Evolutionary conservation across 2,329 filamentous ascomycete genomes (phyloP).

Genomic region (Ophiobolus disseminans): DNA sequence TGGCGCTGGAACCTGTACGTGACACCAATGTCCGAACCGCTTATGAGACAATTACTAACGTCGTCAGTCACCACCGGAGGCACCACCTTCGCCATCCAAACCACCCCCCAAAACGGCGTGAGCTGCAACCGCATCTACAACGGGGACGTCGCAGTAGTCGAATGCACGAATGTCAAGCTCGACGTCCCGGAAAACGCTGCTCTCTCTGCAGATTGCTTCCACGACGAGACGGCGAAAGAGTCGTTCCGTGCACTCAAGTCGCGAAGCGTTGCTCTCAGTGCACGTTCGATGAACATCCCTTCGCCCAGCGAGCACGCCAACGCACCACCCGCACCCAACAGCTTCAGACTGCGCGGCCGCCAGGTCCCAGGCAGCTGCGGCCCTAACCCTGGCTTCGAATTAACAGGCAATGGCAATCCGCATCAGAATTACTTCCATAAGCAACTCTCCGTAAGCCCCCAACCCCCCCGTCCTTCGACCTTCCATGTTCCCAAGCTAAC

Average conservation of each 20-base stretch:
- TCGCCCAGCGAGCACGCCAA: background rate
- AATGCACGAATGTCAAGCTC: constrained; percentile 1
- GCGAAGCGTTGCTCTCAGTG: background rate
- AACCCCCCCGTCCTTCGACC: no score
- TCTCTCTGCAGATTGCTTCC: constrained; percentile 5
- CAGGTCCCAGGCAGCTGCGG: background rate
- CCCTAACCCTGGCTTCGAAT: no score
- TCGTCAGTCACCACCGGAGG: background rate
- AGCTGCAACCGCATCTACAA: constrained; percentile 6
- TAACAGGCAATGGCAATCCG: constrained; percentile 1
- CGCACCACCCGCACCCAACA: background rate
- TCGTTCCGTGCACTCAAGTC: background rate
- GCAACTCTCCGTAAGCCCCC: constrained; percentile 5
- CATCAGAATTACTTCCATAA: constrained; percentile 11
- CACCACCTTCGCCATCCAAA: constrained; percentile 2
- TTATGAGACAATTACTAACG: no score
- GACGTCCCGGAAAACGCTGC: constrained; percentile 2
- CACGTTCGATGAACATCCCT: background rate
- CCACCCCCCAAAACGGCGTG: constrained; percentile 3
- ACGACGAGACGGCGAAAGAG: constrained; percentile 1
- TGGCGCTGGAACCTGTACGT: constrained; percentile 4
- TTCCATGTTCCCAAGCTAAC: no score
- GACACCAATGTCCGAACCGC: no score
- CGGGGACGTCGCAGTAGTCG: background rate
- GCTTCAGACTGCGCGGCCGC: background rate